phyloP scores from a whole-genome alignment of 2,329 filamentous ascomycete species.

The Tricladium varicosporioides region DNA sequence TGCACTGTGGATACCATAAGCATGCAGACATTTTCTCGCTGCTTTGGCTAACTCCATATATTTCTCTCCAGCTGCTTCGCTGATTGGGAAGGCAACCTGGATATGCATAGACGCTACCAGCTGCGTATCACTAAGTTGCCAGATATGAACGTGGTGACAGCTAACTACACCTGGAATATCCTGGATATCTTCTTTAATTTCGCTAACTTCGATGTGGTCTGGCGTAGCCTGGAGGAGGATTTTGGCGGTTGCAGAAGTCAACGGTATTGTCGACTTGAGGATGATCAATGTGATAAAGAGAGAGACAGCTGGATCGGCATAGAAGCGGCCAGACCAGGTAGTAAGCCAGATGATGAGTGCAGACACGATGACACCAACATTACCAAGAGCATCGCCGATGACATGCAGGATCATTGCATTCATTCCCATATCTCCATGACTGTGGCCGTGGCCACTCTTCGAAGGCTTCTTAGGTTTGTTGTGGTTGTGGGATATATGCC shows the following conservation, averaged over 20 bases:
- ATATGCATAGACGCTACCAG: constrained; percentile 91
- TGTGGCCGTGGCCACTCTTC: constrained; percentile 69
- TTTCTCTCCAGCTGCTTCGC: constrained; percentile 70
- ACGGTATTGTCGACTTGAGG: constrained; percentile 70
- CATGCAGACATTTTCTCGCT: constrained; percentile 85
- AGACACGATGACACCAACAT: constrained; percentile 80
- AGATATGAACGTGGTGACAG: constrained; percentile 95
- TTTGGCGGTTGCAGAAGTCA: constrained; percentile 76
- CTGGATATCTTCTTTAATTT: constrained; percentile 91
- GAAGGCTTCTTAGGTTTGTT: constrained; percentile 64
- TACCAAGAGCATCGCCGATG: constrained; percentile 80
- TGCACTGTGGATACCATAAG: constrained; percentile 92
- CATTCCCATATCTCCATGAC: constrained; percentile 92
- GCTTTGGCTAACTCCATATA: constrained; percentile 90
- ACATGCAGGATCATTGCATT: constrained; percentile 76
- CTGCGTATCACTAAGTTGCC: constrained; percentile 95
- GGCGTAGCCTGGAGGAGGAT: constrained; percentile 94
- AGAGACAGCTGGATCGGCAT: constrained; percentile 89
- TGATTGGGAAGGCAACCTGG: constrained; percentile 86
- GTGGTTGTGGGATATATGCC: constrained; percentile 77
- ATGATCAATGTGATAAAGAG: constrained; percentile 87
- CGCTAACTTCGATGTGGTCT: constrained; percentile 79
- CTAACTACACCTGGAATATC: constrained; percentile 79
- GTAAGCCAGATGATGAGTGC: constrained; percentile 92
- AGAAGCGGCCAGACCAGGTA: constrained; percentile 75